These are phyloP conservation scores for Saccharomyces hybrid DNA, from an alignment of 1,139 yeast genomes.

Conservation along the genomic window DNA sequence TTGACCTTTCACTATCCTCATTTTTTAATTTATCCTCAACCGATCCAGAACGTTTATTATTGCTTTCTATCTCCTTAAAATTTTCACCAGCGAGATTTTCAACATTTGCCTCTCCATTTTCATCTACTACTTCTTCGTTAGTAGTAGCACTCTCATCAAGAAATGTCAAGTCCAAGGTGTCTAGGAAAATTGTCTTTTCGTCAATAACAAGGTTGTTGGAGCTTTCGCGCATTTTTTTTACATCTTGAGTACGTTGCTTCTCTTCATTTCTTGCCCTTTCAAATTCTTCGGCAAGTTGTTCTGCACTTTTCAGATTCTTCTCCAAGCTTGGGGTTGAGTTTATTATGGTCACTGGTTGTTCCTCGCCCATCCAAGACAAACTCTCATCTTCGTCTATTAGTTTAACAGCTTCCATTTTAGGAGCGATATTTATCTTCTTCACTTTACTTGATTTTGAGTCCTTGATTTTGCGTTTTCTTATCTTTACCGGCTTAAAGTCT, in stretches of 20 bases:
- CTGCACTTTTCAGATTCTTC: slow-evolving; percentile 34
- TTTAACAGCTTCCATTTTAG: slow-evolving; percentile 28
- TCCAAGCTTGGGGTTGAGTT: slow-evolving; percentile 32
- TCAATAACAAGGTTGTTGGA: slow-evolving; percentile 41
- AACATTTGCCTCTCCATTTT: slow-evolving; percentile 8
- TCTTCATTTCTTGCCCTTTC: slow-evolving; percentile 35
- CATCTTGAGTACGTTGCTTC: slow-evolving; percentile 17
- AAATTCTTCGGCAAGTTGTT: slow-evolving; percentile 44
- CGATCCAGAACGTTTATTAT: background rate
- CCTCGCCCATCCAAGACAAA: slow-evolving; percentile 38
- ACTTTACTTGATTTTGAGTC: slow-evolving; percentile 9
- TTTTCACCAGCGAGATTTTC: background rate
- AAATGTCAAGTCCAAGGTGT: slow-evolving; percentile 30
- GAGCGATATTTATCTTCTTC: slow-evolving; percentile 12
- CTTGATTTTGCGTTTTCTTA: slow-evolving; percentile 25
- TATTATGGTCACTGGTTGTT: slow-evolving; percentile 34
- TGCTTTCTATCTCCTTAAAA: background rate
- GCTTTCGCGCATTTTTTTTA: slow-evolving; percentile 18
- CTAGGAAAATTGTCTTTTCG: slow-evolving; percentile 54
- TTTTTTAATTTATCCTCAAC: background rate
- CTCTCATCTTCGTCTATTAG: slow-evolving; percentile 36
- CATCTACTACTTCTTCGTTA: slow-evolving; percentile 8
- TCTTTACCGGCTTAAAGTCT: slow-evolving; percentile 28
- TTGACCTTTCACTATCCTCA: background rate
- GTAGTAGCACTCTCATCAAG: slow-evolving; percentile 7